These are phyloP conservation scores for Centrapalus pauciflorus DNA, from an alignment of 129 eudicot species.

Conservation along the genomic window DNA sequence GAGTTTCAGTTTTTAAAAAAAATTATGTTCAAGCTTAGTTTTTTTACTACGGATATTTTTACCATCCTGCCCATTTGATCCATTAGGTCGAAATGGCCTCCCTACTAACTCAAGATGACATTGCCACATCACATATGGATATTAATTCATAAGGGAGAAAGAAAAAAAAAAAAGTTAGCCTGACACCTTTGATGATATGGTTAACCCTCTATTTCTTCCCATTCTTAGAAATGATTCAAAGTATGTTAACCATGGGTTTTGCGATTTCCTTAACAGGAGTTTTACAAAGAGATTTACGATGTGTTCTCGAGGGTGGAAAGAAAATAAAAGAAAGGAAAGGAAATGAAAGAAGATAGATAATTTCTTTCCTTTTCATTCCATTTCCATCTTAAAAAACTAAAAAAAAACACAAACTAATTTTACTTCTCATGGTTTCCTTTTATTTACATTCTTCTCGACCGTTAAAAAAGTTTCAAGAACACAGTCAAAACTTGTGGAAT, in stretches of 20 bases:
- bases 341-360: no score
- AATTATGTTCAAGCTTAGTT: no score
- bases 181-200: not conserved
- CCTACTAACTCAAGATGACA: not conserved
- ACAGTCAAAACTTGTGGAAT: not conserved
- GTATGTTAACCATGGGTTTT: conserved; percentile 4
- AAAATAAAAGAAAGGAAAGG: no score
- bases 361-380: no score
- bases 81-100: no score
- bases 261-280: not conserved
- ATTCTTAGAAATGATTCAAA: not conserved
- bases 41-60: not conserved
- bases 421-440: no score
- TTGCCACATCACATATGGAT: not conserved
- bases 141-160: not conserved
- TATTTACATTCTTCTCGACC: not conserved
- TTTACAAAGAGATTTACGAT: not conserved
- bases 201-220: not conserved
- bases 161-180: not conserved
- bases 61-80: not conserved
- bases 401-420: no score
- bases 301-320: no score
- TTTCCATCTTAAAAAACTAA: no score
- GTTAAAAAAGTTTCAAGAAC: not conserved
- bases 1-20: no score